Evolutionary conservation across 805 yeast genomes (phyloP), one percentile per base, ranked within the genome.

Genomic region (Wilhelminamyces savonicus): DNA sequence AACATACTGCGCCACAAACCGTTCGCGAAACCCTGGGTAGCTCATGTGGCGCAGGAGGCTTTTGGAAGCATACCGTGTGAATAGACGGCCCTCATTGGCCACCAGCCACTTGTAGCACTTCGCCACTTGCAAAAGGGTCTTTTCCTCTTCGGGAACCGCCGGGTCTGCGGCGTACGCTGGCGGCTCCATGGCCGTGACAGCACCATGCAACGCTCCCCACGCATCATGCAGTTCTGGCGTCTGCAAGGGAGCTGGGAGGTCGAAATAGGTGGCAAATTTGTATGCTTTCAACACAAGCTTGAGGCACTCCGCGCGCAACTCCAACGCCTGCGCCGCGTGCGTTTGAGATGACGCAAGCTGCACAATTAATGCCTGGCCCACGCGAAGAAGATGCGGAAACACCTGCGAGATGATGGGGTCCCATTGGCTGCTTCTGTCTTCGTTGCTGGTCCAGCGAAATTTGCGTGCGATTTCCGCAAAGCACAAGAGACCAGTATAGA

Each of bases 201-300:
- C 64, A 24, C 84, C 78, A 43, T 86, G 90, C 39, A 92, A 71
- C 30, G 76, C 73, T 3, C 84, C 80, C 94, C 97, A 88, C 13
- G 72, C 42, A 62, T 23, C 68, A 52, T 47, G 78, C 52, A 32
- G 59, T 39, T 35, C 78, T 72, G 33, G 62, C 45, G 26, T 63
- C 57, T 63, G 85, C 78, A 49, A 48, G 13, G 74, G 69, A 2
- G 56, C 64, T 2, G 97, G 94, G 30, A 88, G 56, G 44, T 83
- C 88, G 37, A 69, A 71, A 49, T 70, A 77, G 3, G 90, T 78
- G 24, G 78, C 78, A 50, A 79, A 82, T 52, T 88, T 88, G 65
- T 77, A 84, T 34, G 74, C 66, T 49, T 90, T 90, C 32, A 88
- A 56, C 13, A 84, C 67, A 39, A 80, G 63, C 41, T 82, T 82